Base-by-base conservation (phyloP, 768 basidiomycete species). In the Suillus hirtellus region DNA sequence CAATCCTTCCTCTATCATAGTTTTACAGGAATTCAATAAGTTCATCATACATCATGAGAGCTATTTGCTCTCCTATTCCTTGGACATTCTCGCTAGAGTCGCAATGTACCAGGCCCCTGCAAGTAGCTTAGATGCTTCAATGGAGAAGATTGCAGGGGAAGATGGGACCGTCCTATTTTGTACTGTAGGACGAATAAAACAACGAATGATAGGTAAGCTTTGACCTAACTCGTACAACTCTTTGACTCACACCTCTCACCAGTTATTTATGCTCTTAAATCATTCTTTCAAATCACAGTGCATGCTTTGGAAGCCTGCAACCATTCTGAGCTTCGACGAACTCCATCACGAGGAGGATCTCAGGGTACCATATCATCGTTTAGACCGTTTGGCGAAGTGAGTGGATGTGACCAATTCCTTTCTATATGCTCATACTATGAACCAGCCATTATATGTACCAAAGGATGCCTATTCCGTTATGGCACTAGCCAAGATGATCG, bases 181-280 rank as follows among this genome's bases (percentile, higher is more conserved):
- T 69, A 82, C 79, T 60, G 81, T 86, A 49, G 81, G 87, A 9
- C 78, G 76, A 47, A 71, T 90, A 43, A 81, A 78, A 6, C 81
- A 80, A 46, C 81, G 83, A 54, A 81, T 83, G 2, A 72, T 94
- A 59, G 71, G 93, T 92, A 64, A 73, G 56, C 15, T 42, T 42
- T 42, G 5, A 42, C 19, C 17, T 7, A 19, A 58, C 2, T 58
- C 27, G 17, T 34, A 63, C 19, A 24, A 1, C 10, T 24, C 21
- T 31, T 35, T 6, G 21, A 2, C 65, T 58, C 6, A 58, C 38
- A 27, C 7, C 15, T 40, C 11, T 27, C 11, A 42, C 27, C 19
- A 93, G 93, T 93, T 54, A 79, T 92, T 15, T 92, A 86, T 71
- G 84, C 86, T 34, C 9, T 82, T 78, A 63, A 92, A 88, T 76